These are phyloP conservation scores for Colletotrichum sansevieriae DNA, from an alignment of 2,329 filamentous ascomycete genomes.

Conservation along the genomic window DNA sequence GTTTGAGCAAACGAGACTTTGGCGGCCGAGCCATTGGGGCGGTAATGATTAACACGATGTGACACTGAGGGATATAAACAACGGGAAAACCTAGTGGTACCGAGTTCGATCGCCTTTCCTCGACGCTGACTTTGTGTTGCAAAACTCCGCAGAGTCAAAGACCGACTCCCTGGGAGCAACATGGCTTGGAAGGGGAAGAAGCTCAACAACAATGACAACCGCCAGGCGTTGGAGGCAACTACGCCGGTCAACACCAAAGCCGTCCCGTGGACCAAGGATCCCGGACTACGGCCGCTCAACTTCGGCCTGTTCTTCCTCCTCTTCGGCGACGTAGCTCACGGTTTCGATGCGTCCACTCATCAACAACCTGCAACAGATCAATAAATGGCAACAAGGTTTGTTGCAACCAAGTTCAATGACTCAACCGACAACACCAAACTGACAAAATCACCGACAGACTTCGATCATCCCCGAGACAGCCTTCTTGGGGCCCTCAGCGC, in stretches of 20 bases:
- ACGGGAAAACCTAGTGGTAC: not conserved
- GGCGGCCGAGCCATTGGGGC: conserved; percentile 7
- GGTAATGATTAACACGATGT: conserved; percentile 8
- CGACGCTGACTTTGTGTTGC: not conserved
- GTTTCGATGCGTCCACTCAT: conserved; percentile 64
- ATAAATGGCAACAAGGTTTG: conserved; percentile 55
- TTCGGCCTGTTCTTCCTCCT: conserved; percentile 49
- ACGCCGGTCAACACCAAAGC: conserved; percentile 33
- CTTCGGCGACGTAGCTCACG: conserved; percentile 57
- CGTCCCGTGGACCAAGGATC: conserved; percentile 23
- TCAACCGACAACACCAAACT: not conserved
- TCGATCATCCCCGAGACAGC: conserved; percentile 50
- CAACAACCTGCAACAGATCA: conserved; percentile 60
- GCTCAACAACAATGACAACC: conserved; percentile 27
- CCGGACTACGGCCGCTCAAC: conserved; percentile 30
- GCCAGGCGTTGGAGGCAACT: conserved; percentile 31
- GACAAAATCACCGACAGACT: conserved; percentile 41
- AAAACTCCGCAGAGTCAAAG: not conserved
- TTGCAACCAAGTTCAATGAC: not conserved
- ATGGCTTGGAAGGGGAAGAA: conserved; percentile 34
- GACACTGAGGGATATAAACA: conserved; percentile 29
- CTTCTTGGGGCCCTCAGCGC: conserved; percentile 52
- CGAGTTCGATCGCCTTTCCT: not conserved
- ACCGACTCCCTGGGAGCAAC: not conserved
- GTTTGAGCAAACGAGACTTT: not conserved